Percentiles rank a stretch among this genome's conserved stretches.
phyloP scores from a whole-genome alignment of 371 early-diverging fungal genomes.

The Entomophthora muscae region DNA sequence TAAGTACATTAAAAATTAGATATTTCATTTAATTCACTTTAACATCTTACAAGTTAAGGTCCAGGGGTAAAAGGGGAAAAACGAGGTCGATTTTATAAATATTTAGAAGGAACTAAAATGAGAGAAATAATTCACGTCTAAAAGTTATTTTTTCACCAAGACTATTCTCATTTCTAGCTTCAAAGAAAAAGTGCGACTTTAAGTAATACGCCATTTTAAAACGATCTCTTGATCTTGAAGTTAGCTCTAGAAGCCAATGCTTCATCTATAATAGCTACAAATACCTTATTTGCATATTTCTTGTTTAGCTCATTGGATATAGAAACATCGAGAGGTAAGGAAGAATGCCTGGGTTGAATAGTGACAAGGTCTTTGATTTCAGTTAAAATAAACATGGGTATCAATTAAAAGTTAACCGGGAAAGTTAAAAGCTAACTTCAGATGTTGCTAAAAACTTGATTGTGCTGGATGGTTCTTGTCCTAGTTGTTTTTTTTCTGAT shows the following conservation, averaged over 20 bases:
- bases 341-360: constrained; percentile 59
- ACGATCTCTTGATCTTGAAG: neutral
- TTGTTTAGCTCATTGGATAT: constrained; percentile 74
- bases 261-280: neutral
- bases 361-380: constrained; percentile 68
- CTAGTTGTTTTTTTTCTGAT: too few species aligned
- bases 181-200: neutral
- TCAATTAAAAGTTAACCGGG: too few species aligned
- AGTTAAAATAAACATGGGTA: constrained; percentile 63
- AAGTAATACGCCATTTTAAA: neutral
- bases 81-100: too few species aligned
- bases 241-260: neutral
- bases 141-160: neutral
- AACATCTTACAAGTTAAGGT: neutral
- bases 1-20: neutral
- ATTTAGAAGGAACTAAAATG: neutral
- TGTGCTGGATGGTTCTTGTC: too few species aligned
- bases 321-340: constrained; percentile 48
- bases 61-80: neutral
- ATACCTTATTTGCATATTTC: constrained; percentile 82
- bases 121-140: neutral
- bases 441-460: too few species aligned
- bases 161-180: neutral
- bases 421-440: too few species aligned
- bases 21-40: neutral